A percentile compares a stretch with the other conserved stretches of the same genome.
phyloP scores from a whole-genome alignment of 1,284 basidiomycete species.

The Trichosporon faecale region DNA sequence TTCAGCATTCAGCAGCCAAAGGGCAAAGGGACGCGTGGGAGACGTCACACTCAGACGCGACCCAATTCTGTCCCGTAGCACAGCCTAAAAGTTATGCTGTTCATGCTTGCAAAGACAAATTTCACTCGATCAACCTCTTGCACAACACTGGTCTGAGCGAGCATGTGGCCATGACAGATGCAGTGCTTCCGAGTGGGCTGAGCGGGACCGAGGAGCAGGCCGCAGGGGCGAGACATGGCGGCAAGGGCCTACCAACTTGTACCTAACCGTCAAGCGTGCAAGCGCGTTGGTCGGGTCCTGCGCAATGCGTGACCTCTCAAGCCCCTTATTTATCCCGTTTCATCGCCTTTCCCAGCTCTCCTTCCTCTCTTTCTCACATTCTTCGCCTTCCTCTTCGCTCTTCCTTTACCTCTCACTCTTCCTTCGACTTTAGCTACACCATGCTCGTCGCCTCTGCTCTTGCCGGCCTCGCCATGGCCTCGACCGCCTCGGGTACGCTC shows the following conservation, averaged over 20 bases:
- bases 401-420: not conserved
- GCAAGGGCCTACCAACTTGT: not conserved
- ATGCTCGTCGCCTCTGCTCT: constrained; percentile 7
- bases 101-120: not conserved
- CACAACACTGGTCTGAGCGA: not conserved
- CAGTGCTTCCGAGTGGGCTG: not conserved
- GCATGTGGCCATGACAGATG: not conserved
- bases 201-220: not conserved
- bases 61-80: not conserved
- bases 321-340: constrained; percentile 8
- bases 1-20: not conserved
- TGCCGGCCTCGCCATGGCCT: constrained; percentile 7
- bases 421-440: not conserved
- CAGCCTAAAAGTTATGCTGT: not conserved
- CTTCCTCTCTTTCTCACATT: not conserved
- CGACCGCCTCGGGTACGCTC: not conserved
- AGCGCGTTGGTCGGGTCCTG: constrained; percentile 2
- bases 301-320: not conserved
- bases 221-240: not conserved
- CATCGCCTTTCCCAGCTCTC: not conserved
- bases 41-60: not conserved
- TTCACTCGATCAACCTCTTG: not conserved
- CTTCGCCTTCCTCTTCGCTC: not conserved
- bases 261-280: not conserved
- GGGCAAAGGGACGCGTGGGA: not conserved